A percentile compares a stretch with the other conserved stretches of the same genome.
These are phyloP conservation scores for Furcasterigmium furcatum DNA, from an alignment of 2,329 filamentous ascomycete genomes.

Conservation along the genomic window DNA sequence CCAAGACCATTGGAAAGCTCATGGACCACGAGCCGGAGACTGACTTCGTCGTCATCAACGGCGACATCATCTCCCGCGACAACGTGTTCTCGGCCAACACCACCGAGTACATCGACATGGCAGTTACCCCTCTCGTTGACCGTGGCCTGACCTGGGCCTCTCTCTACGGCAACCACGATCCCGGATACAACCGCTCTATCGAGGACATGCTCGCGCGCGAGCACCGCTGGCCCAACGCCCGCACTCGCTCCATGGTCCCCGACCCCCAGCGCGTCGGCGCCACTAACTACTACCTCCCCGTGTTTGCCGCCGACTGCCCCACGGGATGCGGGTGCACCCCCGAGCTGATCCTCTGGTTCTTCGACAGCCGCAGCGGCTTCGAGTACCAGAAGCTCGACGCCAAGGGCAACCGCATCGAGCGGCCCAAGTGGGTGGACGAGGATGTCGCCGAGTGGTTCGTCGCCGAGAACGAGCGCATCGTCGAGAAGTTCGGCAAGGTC, in stretches of 20 bases:
- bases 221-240: conserved; percentile 29
- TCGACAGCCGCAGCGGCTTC: conserved; percentile 61
- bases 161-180: conserved; percentile 71
- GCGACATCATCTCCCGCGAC: conserved; percentile 69
- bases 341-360: conserved; percentile 64
- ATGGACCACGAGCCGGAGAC: conserved; percentile 50
- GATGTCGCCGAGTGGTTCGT: conserved; percentile 43
- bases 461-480: conserved; percentile 24
- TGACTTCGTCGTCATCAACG: conserved; percentile 65
- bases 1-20: conserved; percentile 49
- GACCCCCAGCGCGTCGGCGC: conserved; percentile 28
- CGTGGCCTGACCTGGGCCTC: conserved; percentile 59
- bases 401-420: conserved; percentile 22
- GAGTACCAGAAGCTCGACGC: conserved; percentile 37
- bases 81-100: conserved; percentile 53
- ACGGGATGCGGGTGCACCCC: conserved; percentile 26
- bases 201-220: conserved; percentile 38
- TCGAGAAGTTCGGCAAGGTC: conserved; percentile 21
- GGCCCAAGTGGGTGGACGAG: conserved; percentile 42
- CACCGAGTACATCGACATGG: conserved; percentile 54
- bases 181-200: conserved; percentile 53
- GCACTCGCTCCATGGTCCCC: conserved; percentile 36
- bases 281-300: conserved; percentile 45
- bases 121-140: conserved; percentile 55
- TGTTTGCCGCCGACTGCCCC: conserved; percentile 33